These are phyloP conservation scores for Cladosporium sp. DNA, from an alignment of 2,329 filamentous ascomycete genomes.

Conservation along the genomic window DNA sequence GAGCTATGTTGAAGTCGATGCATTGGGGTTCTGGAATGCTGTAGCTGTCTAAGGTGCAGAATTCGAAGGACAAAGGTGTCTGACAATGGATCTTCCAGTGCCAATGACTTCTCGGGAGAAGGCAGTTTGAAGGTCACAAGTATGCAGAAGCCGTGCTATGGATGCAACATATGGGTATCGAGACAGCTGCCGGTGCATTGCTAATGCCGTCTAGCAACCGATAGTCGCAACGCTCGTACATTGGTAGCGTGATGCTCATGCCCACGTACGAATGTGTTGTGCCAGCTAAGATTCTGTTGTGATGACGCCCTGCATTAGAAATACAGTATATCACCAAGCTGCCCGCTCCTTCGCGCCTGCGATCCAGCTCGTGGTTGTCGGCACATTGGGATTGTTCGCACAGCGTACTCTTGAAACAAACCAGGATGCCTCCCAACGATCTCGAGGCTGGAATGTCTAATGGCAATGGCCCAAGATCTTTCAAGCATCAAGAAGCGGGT, in stretches of 20 bases:
- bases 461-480: not conserved
- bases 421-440: not conserved
- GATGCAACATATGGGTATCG: not conserved
- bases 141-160: not conserved
- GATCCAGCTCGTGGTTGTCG: not conserved
- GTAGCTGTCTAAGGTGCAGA: not conserved
- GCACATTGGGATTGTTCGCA: not conserved
- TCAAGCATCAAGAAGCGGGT: slow-evolving; percentile 3
- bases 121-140: too few relatives aligned
- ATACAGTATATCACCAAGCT: not conserved
- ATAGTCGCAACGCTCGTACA: slow-evolving; percentile 18
- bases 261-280: not conserved
- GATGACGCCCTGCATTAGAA: not conserved
- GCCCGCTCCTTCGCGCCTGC: not conserved
- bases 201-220: slow-evolving; percentile 2
- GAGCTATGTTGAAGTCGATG: not conserved
- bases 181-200: not conserved
- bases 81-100: not conserved
- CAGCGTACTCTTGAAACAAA: too few relatives aligned
- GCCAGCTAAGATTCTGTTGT: not conserved
- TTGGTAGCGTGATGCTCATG: not conserved
- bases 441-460: not conserved
- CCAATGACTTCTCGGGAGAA: not conserved
- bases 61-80: not conserved
- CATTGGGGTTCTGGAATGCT: not conserved